Evolutionary conservation across 2,329 filamentous ascomycete species (phyloP), one percentile per base, ranked within the genome.

Genomic region (Exophiala mesophila): DNA sequence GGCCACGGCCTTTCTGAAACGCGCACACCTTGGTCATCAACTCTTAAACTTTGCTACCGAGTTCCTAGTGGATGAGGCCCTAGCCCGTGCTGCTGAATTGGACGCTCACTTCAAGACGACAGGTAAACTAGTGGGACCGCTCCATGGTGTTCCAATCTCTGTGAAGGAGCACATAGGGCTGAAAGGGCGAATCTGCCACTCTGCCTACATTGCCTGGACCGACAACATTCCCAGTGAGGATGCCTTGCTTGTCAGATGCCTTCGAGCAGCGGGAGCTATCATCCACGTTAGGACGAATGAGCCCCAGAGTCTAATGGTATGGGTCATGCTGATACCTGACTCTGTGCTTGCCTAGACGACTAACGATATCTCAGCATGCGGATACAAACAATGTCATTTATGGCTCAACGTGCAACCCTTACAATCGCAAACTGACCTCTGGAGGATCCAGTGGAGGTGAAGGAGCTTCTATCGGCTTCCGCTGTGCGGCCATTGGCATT

Each of bases 361-460:
- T 21, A 2, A 30, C 12, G 16, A 13, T 28, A 12, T 36, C n/a
- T 35, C n/a, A 56, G 36, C 54, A 57, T 2, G 51, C 49, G n/a
- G 65, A 68, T 20, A 61, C 57, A 2, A 43, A 62, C 10, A 69
- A 69, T 39, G 64, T 66, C 49, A 53, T 62, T 15, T 57, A 55
- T 20, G 61, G 61, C 4, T 6, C 26, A 2, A 79, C 76, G 0
- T 63, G 70, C 8, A 78, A 78, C 50, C 75, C 76, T 0, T 68
- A 67, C 55, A 77, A 79, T 55, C 63, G 61, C 1, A 64, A 60
- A 1, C 57, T 78, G 12, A 73, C 72, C 0, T 55, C 65, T 13
- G 76, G 76, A 3, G 76, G 76, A 2, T 73, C 68, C 3, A 74
- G 71, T 4, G 76, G 77, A 26, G 76, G 76, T 29, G 76, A 80